Conservation (phyloP, 192 early-diverging fungal genomes). For the Globomyces pollinis-pini region DNA sequence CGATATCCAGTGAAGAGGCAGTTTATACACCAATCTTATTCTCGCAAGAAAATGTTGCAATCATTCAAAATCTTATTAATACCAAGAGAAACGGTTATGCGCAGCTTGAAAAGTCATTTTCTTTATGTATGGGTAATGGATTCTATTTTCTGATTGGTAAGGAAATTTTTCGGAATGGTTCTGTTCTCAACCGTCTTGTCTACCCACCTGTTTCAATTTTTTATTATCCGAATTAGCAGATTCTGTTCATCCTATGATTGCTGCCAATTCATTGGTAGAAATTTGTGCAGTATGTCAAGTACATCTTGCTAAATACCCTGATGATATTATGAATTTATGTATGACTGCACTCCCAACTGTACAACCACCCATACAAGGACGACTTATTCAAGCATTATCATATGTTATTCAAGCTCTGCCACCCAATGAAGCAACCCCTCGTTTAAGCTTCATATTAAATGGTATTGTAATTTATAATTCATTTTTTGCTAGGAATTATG, state of each 20-base stretch:
- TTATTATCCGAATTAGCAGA: constrained; percentile 5
- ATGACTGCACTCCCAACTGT: background rate
- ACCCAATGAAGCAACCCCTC: background rate
- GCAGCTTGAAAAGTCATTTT: background rate
- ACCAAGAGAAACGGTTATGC: background rate
- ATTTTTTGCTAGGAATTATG: background rate
- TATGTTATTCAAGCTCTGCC: constrained; percentile 6
- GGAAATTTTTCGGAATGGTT: constrained; percentile 11
- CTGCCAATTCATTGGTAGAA: background rate
- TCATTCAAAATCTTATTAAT: background rate
- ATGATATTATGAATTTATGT: constrained; percentile 1
- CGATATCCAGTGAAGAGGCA: constrained; percentile 3
- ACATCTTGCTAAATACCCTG: background rate
- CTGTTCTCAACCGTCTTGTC: background rate
- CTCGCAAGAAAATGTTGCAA: background rate
- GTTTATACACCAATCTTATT: background rate
- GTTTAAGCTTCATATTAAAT: background rate
- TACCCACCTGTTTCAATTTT: constrained; percentile 8
- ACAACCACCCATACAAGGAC: background rate
- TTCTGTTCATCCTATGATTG: background rate
- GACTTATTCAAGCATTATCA: constrained; percentile 7
- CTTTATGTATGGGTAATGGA: no score
- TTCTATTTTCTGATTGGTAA: background rate
- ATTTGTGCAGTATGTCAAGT: constrained; percentile 1
- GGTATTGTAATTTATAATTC: constrained; percentile 3